Base-by-base conservation (phyloP, 1,284 basidiomycete genomes). In the Fomitopsis palustris region DNA sequence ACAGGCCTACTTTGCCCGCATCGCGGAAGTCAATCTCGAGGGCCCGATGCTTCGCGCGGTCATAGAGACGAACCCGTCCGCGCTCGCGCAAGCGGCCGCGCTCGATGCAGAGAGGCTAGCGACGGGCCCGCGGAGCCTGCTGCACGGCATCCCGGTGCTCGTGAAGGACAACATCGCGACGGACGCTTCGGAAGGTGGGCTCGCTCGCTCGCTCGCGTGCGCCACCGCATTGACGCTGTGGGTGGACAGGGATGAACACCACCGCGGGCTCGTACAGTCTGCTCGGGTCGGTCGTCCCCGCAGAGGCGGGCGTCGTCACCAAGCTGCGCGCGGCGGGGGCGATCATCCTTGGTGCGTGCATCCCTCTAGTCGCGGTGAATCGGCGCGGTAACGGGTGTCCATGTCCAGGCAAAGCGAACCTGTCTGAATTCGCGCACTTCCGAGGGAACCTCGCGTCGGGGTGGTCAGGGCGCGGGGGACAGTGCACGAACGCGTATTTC, bases 111-210 rank as follows among this genome's bases (percentile, higher is more conserved):
- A 89, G 65, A 76, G 87, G 2, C 72, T 72, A 23, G 52, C 55
- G 1, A 74, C 66, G 0, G 83, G 84, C 0, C 73, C 75, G 7
- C 76, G 86, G 10, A 78, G 86, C n/a, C 65, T 71, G 0, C 70
- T 91, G 42, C 87, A 90, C 65, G 88, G 88, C 0, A 88, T 91
- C 31, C 88, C 88, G 0, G 76, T 90, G 43, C 71, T 90, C 2
- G 65, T 91, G 56, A 91, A 91, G 72, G 87, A 81, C 65, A 81
- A 79, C 61, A 79, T 81, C 31, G 78, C 75, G 1, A 88, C 86
- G 0, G 62, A 81, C 27, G 72, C 78, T 4, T 76, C 75, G 12
- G 85, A 86, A 70, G 84, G 83, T 81, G 57, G 41, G 56, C 38
- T 14, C 23, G n/a, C n/a, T n/a, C 9, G 8, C 16, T 5, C 37